Base-by-base conservation (phyloP, 148 eudicot genomes). In the Suaeda aralocaspica region DNA sequence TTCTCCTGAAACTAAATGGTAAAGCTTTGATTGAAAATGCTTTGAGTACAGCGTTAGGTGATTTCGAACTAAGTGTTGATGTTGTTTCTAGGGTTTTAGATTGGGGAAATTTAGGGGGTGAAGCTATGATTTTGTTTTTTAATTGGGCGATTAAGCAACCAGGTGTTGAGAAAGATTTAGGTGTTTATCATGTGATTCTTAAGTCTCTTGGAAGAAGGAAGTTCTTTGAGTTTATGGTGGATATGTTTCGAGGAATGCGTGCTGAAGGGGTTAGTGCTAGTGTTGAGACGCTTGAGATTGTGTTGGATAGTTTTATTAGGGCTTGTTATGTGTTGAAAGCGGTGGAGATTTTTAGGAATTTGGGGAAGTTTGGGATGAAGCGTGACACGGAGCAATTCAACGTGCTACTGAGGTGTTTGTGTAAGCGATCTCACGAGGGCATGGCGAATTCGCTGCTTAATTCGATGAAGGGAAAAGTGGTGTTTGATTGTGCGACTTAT, bases 201-300 rank as follows among this genome's bases (percentile, higher is more conserved):
- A 89, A 84, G 75, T 91, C 91, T 15, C 74, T 91, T 48, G 98
- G 98, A 13, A 85, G 97, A 79, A 85, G 96, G 69, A 94, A 91
- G 56, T 80, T 77, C 39, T 89, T 94, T 70, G 66, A 70, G 18
- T 75, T 65, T 48, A 89, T 91, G 97, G 44, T 83, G 59, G 84
- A 60, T 5, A 76, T 76, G 79, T 63, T 89, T 75, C 52, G 69
- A 36, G 87, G 81, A 42, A 89, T 94, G 96, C 60, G 67, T 72
- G 39, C 5, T 0, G 64, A 64, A 64, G 93, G 90, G n/a, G 50
- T 88, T 26, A 45, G 5, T 53, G 82, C 87, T 18, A 71, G 46
- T 80, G 74, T 73, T 24, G 89, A 81, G 25, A 87, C 88, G 1
- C 77, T 89, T 53, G 77, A 26, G 66, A 80, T 87, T 82, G 85